phyloP scores from a whole-genome alignment of 257 asterid genomes.

The Petrea volubilis region DNA sequence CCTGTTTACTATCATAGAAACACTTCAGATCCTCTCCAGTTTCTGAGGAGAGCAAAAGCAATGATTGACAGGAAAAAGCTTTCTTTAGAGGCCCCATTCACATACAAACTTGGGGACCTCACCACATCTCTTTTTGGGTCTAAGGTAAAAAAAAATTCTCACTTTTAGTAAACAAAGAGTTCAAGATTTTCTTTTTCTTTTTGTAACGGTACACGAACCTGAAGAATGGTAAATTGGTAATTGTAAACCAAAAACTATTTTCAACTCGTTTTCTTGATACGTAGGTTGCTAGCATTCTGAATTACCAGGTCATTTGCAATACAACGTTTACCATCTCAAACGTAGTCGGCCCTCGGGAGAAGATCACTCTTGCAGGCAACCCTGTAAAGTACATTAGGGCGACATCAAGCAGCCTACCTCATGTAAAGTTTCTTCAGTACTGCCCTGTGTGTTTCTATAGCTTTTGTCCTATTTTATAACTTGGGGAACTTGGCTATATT shows the following conservation, averaged over 20 bases:
- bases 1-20: conserved; percentile 56
- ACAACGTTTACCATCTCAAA: conserved; percentile 80
- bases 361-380: conserved; percentile 57
- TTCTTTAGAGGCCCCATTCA: conserved; percentile 66
- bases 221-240: no score
- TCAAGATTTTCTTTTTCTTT: no score
- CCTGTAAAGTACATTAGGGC: conserved; percentile 56
- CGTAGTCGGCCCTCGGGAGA: conserved; percentile 72
- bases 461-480: not conserved
- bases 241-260: no score
- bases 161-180: no score
- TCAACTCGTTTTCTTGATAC: not conserved
- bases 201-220: no score
- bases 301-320: conserved; percentile 63
- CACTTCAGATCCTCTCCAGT: conserved; percentile 55
- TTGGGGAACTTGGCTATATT: not conserved
- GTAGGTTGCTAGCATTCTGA: conserved; percentile 59
- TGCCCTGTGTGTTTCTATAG: not conserved
- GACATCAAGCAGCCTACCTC: conserved; percentile 62
- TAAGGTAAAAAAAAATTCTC: conserved; percentile 52
- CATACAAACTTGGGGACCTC: conserved; percentile 51
- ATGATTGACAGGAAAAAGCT: conserved; percentile 83
- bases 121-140: conserved; percentile 49
- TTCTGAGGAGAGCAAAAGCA: conserved; percentile 60
- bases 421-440: conserved; percentile 40